These are phyloP conservation scores for Telfairia occidentalis DNA, from an alignment of 331 rosid genomes.

Conservation along the genomic window DNA sequence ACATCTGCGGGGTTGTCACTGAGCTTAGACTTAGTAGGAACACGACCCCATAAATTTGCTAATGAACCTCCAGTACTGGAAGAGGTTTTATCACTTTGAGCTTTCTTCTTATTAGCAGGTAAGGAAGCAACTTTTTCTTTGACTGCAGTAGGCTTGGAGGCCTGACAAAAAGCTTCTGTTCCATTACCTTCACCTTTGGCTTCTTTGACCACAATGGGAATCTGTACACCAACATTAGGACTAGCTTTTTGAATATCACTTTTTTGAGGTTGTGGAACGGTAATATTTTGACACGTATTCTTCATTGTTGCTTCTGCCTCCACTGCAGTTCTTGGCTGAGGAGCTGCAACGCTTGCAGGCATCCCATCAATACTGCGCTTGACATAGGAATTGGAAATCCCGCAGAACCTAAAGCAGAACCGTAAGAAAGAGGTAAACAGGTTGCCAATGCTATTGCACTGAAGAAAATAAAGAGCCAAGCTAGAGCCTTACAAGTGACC, in stretches of 20 bases:
- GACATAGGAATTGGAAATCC: slow-evolving; percentile 59
- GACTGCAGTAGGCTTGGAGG: slow-evolving; percentile 31
- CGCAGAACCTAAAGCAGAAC: slow-evolving; percentile 59
- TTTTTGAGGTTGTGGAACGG: slow-evolving; percentile 25
- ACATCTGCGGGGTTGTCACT: slow-evolving; percentile 29
- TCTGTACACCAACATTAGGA: slow-evolving; percentile 30
- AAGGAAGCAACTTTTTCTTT: slow-evolving; percentile 41
- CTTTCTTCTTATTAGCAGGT: slow-evolving; percentile 50
- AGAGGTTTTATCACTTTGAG: slow-evolving; percentile 46
- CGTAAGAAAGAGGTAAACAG: slow-evolving; percentile 8
- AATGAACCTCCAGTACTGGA: slow-evolving; percentile 59
- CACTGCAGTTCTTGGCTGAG: slow-evolving; percentile 27
- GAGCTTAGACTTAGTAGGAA: slow-evolving; percentile 62
- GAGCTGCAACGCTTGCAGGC: slow-evolving; percentile 23
- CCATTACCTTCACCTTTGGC: slow-evolving; percentile 45
- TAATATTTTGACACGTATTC: slow-evolving; percentile 17
- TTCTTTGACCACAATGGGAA: slow-evolving; percentile 40
- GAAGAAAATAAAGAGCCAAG: not conserved
- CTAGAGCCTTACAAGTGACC: not conserved
- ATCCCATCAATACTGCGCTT: slow-evolving; percentile 38
- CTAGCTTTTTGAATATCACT: slow-evolving; percentile 25
- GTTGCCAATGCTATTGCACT: not conserved
- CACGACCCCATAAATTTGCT: slow-evolving; percentile 76
- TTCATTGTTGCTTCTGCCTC: slow-evolving; percentile 28
- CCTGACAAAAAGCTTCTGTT: slow-evolving; percentile 31